Percentiles rank a stretch among this genome's conserved stretches.
phyloP scores from a whole-genome alignment of 2,329 filamentous ascomycete species.

The Fusarium oligoseptatum region DNA sequence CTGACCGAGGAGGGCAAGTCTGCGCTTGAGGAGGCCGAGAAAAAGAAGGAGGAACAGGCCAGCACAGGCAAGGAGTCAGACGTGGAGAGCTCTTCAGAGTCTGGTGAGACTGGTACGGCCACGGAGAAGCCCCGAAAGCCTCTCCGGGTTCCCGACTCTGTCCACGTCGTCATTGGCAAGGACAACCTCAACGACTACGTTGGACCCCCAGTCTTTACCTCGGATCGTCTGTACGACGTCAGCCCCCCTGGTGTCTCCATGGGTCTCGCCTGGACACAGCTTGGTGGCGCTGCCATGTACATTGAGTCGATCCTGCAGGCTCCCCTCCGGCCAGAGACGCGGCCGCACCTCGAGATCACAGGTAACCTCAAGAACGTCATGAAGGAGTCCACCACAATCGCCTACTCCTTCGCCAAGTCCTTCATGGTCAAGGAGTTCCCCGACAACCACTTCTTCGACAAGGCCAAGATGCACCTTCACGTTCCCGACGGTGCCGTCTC shows the following conservation, averaged over 20 bases:
- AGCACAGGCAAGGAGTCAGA: constrained; percentile 47
- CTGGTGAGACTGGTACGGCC: constrained; percentile 52
- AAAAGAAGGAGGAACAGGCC: constrained; percentile 74
- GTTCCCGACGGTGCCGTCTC: constrained; percentile 96
- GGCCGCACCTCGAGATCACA: constrained; percentile 88
- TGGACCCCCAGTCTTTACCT: constrained; percentile 93
- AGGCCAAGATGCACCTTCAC: constrained; percentile 94
- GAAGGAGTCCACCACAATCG: constrained; percentile 96
- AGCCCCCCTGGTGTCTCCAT: constrained; percentile 96
- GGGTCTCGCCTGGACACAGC: constrained; percentile 97
- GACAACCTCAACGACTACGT: constrained; percentile 97
- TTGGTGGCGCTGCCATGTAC: constrained; percentile 96
- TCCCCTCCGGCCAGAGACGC: constrained; percentile 78
- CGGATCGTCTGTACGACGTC: constrained; percentile 93
- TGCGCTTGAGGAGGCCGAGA: constrained; percentile 77
- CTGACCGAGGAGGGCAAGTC: constrained; percentile 88
- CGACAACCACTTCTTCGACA: constrained; percentile 95
- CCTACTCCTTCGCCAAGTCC: constrained; percentile 95
- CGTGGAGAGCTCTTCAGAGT: constrained; percentile 46
- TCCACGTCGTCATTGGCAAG: constrained; percentile 88
- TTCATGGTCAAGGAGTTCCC: constrained; percentile 87
- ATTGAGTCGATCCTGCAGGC: constrained; percentile 96
- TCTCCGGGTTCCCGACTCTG: constrained; percentile 85
- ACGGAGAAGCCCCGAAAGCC: constrained; percentile 80
- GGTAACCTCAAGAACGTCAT: constrained; percentile 96